A percentile compares a stretch with the other conserved stretches of the same genome.
Conservation (phyloP, 257 asterid genomes). For the Orobanche coerulescens region DNA sequence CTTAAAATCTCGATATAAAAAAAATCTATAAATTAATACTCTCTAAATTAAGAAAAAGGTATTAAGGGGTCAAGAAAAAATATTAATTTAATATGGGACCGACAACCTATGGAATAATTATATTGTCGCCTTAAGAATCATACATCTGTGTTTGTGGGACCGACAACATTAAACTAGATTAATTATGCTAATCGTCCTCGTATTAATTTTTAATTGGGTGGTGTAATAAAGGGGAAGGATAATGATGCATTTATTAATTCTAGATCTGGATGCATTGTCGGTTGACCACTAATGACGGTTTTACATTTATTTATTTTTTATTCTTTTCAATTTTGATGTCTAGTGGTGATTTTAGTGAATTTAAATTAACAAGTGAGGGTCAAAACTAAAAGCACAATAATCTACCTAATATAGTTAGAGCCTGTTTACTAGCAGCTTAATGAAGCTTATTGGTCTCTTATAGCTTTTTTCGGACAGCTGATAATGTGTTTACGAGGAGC, state of each 20-base stretch:
- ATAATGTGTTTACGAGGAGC: too few species aligned
- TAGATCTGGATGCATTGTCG: conserved; percentile 27
- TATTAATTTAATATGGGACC: too few species aligned
- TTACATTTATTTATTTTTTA: not conserved
- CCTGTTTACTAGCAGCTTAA: too few species aligned
- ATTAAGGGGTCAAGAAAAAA: too few species aligned
- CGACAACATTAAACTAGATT: conserved; percentile 15
- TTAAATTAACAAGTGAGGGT: not conserved
- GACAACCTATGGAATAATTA: conserved; percentile 74
- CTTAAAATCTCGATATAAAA: too few species aligned
- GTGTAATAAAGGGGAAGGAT: conserved; percentile 14
- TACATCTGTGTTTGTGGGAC: conserved; percentile 39
- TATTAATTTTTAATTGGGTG: not conserved
- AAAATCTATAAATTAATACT: too few species aligned
- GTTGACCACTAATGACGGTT: conserved; percentile 24
- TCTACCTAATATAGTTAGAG: too few species aligned
- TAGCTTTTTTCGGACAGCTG: too few species aligned
- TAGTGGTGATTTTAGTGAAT: not conserved
- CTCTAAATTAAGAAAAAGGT: too few species aligned
- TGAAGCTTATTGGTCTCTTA: too few species aligned
- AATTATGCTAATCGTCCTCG: conserved; percentile 2
- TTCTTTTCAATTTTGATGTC: not conserved
- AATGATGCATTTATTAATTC: conserved; percentile 18
- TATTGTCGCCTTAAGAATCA: conserved; percentile 59
- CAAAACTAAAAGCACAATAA: not conserved